Conservation (phyloP, 352 stramenopile genomes). For the Globisporangium cystogenes region DNA sequence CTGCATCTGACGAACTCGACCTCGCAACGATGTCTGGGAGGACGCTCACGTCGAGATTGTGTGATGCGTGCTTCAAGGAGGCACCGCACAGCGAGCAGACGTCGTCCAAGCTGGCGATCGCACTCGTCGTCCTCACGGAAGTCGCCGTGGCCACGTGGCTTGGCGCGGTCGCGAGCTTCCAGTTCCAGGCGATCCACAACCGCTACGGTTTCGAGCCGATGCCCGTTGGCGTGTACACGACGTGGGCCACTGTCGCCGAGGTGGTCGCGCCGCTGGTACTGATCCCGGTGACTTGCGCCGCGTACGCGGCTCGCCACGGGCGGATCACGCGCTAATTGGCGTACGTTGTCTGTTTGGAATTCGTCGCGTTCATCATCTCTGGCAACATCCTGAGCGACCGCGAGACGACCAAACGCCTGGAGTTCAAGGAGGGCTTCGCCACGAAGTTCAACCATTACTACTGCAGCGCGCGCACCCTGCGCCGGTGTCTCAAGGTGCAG, state of each 20-base stretch:
- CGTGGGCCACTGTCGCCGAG: background rate
- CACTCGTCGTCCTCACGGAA: background rate
- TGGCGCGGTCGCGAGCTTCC: background rate
- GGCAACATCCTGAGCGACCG: background rate
- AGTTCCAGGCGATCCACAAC: background rate
- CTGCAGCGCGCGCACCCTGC: background rate
- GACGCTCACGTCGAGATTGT: background rate
- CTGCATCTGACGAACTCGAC: too few species aligned
- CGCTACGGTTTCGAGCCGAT: background rate
- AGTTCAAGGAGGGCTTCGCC: background rate
- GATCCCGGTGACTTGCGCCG: background rate
- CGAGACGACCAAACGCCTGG: background rate
- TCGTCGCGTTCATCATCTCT: background rate
- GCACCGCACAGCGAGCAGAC: too few species aligned
- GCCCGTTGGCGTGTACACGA: background rate
- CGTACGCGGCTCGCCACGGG: background rate
- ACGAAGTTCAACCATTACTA: constrained; percentile 3
- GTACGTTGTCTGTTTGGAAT: background rate
- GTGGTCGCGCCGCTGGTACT: background rate
- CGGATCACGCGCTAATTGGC: background rate
- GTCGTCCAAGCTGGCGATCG: too few species aligned
- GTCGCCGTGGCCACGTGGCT: background rate
- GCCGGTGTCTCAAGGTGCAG: background rate
- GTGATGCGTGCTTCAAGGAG: too few species aligned
- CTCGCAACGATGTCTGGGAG: background rate